Evolutionary conservation across 345 rosid species (phyloP), one percentile per base, ranked within the genome.

Genomic region (Eucalyptus erythrocorys): DNA sequence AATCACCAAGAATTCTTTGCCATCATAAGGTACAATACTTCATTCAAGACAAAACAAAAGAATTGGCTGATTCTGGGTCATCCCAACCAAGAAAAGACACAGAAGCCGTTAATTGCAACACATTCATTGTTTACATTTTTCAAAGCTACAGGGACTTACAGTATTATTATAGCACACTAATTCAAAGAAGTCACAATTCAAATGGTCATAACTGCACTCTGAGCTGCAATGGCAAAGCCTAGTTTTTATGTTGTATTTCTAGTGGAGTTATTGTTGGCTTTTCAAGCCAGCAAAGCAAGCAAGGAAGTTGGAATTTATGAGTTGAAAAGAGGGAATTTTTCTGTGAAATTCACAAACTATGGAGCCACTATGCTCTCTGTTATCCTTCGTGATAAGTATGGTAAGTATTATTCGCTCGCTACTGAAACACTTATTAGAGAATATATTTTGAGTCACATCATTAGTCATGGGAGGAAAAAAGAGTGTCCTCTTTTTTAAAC

Each of bases 361-460:
- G 98, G 97, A 48, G 97, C 98, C 14, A 92, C 93, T 24, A 89
- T 95, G 96, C 88, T 94, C 66, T 94, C 96, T 53, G 91, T 91
- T 59, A 59, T 94, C 50, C 89, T 93, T 43, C 97, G 97, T 40
- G 95, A 95, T 88, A 91, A 91, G 92, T 57, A 94, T 51, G 97
- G 97, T 94, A 49, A 21, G 57, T n/a, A 40, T 43, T 21, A 19
- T 37, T 37, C 82, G 12, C 45, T 37, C 45, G 22, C 82, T 37
- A 10, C 27, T 21, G 45, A 71, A 37, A 71, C 47, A 71, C 82
- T 37, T 27, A 71, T 10, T 19, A 37, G 27, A 21, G 82, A 71
- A 71, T 34, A 37, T 37, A 37, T 19, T 37, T 16, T 21, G 82
- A 71, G 27, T 37, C 45, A 37, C 27, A 21, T 71, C 45, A 21